These are phyloP conservation scores for Rhazya stricta DNA, from an alignment of 257 asterid species.

Conservation along the genomic window DNA sequence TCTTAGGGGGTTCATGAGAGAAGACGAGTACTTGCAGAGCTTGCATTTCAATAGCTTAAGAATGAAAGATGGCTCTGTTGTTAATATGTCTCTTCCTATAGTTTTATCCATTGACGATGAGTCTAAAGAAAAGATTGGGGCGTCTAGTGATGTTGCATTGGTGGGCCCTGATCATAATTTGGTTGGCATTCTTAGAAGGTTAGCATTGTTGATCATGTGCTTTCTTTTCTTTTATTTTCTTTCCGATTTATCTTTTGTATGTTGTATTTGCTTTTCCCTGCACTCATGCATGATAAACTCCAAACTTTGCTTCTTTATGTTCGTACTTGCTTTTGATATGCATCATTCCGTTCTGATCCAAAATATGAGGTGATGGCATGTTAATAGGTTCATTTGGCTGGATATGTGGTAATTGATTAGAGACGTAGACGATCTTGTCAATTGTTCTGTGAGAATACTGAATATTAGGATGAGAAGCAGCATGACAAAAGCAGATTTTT, in stretches of 20 bases:
- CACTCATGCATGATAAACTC: neutral
- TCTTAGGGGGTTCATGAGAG: conserved; percentile 75
- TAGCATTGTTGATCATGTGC: neutral
- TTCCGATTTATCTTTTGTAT: neutral
- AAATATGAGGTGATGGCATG: neutral
- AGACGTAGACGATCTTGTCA: neutral
- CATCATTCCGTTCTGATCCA: neutral
- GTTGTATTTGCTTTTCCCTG: neutral
- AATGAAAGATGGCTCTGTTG: conserved; percentile 55
- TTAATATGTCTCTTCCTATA: conserved; percentile 81
- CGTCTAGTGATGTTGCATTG: conserved; percentile 45
- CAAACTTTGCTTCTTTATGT: neutral
- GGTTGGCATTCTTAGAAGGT: conserved; percentile 68
- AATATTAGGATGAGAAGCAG: neutral
- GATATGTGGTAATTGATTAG: neutral
- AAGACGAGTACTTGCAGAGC: conserved; percentile 76
- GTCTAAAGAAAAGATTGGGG: conserved; percentile 48
- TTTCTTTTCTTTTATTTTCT: neutral
- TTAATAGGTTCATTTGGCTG: neutral
- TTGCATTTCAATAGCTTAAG: conserved; percentile 76
- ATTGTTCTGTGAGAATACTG: neutral
- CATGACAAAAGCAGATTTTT: neutral
- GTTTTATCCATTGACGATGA: conserved; percentile 68
- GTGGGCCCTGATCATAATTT: conserved; percentile 49
- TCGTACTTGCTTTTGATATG: too few relatives aligned